Conservation (phyloP, 2,329 filamentous ascomycete genomes). For the Fusarium sp. region DNA sequence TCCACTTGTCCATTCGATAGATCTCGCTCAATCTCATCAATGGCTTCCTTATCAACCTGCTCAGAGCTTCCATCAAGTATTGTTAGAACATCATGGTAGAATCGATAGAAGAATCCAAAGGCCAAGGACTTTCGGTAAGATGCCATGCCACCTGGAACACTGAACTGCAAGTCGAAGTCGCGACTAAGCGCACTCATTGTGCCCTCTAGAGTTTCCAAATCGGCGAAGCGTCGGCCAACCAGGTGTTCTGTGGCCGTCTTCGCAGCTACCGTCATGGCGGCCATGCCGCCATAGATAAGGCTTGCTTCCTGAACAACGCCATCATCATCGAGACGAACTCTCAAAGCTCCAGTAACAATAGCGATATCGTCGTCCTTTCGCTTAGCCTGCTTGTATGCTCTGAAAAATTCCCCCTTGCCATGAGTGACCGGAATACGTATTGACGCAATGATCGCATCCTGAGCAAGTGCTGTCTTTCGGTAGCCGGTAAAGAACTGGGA, state of each 20-base stretch:
- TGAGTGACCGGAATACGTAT: constrained; percentile 85
- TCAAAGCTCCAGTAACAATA: constrained; percentile 90
- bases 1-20: constrained; percentile 87
- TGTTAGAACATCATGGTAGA: constrained; percentile 88
- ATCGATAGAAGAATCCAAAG: constrained; percentile 94
- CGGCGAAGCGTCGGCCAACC: constrained; percentile 80
- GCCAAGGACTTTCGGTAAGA: constrained; percentile 93
- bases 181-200: constrained; percentile 88
- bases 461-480: constrained; percentile 81
- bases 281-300: constrained; percentile 95
- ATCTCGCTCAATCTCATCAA: constrained; percentile 85
- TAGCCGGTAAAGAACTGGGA: constrained; percentile 93
- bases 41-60: constrained; percentile 75
- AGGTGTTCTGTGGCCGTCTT: constrained; percentile 81
- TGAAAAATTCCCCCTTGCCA: constrained; percentile 83
- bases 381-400: constrained; percentile 96
- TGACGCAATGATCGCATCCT: constrained; percentile 85
- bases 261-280: constrained; percentile 87
- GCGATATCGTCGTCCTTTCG: constrained; percentile 98
- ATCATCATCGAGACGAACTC: constrained; percentile 75
- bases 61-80: constrained; percentile 63
- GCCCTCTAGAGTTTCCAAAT: constrained; percentile 86
- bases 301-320: constrained; percentile 79
- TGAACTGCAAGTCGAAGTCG: constrained; percentile 89
- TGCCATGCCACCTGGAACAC: constrained; percentile 97